Evolutionary conservation across 176 grass and related monocot genomes (phyloP), one percentile per base, ranked within the genome.

Genomic region (Avena sativa): DNA sequence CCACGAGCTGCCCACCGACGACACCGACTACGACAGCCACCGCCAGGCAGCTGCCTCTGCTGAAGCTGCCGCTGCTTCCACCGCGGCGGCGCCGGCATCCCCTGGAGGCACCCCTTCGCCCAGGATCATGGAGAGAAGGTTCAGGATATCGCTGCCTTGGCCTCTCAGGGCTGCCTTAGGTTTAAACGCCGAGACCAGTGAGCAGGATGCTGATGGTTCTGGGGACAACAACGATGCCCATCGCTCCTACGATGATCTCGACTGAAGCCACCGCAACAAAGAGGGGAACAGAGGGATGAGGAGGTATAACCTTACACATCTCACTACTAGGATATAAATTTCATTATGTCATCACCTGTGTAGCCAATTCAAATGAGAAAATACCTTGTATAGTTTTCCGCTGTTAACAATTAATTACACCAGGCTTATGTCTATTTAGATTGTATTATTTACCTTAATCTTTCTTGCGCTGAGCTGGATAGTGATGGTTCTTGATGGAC

Each of bases 81-180:
- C 65, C 6, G 46, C 79, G 0, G 46, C 79, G 0, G 44, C 55
- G 11, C 82, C 53, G 23, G 28, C 71, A 60, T 79, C 81, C 23
- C 85, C 25, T 77, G 65, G 40, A 30, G 58, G 40, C 6, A 43
- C 73, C 74, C 78, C 85, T 36, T 90, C 86, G 12, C 84, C 89
- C 0, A 93, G 95, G 83, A 71, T 71, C 15, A 62, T 86, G 3
- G 86, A 98, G 83, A 92, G 96, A 79, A 96, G 96, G 91, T 92
- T 98, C 82, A 95, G 96, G 93, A 95, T 98, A 84, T 98, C 96
- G 4, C 85, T 98, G 84, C 93, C 96, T 4, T 92, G 86, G 93
- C 78, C 93, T 59, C 74, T 90, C 58, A 90, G 91, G 19, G 86
- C 86, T 4, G 85, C 84, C 7, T 85, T 91, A 3, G 93, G 65